Evolutionary conservation across 106 monocot species (phyloP).

Genomic region (Dendrobium catenatum): DNA sequence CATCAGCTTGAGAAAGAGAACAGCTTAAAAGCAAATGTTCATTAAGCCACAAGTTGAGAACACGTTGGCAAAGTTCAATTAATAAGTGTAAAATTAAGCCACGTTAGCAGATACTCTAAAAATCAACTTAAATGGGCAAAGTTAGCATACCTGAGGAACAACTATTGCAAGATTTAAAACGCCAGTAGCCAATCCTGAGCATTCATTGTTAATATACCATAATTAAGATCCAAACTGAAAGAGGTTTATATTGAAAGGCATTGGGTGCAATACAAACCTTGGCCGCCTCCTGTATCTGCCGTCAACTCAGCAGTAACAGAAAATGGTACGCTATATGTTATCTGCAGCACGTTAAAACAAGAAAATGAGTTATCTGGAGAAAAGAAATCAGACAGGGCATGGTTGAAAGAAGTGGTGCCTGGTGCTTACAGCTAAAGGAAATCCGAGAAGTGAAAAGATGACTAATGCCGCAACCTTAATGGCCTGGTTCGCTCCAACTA

Average conservation of each 20-base stretch:
- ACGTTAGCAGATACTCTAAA: background rate
- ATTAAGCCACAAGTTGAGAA: background rate
- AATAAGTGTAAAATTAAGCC: background rate
- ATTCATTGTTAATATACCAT: background rate
- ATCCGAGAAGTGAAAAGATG: constrained; percentile 86
- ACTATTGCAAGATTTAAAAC: constrained; percentile 95
- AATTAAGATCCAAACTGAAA: background rate
- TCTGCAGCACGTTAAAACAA: constrained; percentile 35
- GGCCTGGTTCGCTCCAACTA: constrained; percentile 38
- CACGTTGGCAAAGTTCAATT: background rate
- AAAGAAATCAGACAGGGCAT: background rate
- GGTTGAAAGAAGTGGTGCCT: constrained; percentile 14
- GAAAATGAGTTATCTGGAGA: background rate
- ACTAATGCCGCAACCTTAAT: constrained; percentile 57
- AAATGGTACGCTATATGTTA: constrained; percentile 98
- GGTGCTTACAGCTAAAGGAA: constrained; percentile 86
- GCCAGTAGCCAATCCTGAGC: constrained; percentile 90
- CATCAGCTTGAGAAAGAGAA: background rate
- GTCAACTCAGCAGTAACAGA: constrained; percentile 97
- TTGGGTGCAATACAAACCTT: constrained; percentile 44
- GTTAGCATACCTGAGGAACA: constrained; percentile 69
- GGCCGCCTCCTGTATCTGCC: constrained; percentile 88
- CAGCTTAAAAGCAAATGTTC: background rate
- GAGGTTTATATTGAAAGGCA: background rate
- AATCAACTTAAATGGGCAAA: background rate